These are phyloP conservation scores for Osmanthus fragrans DNA, from an alignment of 257 asterid species.

Conservation along the genomic window DNA sequence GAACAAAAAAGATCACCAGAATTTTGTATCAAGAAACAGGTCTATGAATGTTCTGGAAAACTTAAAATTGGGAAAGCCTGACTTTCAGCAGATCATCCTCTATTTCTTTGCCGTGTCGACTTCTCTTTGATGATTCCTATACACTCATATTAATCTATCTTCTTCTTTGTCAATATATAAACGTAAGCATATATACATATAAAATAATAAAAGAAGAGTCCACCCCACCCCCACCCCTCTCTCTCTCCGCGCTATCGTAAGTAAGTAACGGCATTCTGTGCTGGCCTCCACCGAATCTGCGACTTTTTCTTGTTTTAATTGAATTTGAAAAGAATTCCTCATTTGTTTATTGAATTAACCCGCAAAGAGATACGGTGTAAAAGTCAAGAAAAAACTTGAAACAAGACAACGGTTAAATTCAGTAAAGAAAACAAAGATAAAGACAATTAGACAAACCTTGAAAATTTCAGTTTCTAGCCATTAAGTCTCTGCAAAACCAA, in stretches of 20 bases:
- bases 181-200: not conserved
- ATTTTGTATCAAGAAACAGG: conserved; percentile 12
- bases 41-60: conserved; percentile 15
- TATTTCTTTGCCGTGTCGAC: not conserved
- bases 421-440: not conserved
- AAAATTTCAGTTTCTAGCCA: not conserved
- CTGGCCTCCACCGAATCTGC: conserved; percentile 40
- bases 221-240: not conserved
- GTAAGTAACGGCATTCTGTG: conserved; percentile 55
- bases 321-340: conserved; percentile 14
- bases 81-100: not conserved
- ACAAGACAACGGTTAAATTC: not conserved
- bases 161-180: not conserved
- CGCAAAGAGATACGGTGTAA: not conserved
- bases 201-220: not conserved
- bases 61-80: not conserved
- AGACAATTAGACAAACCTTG: not conserved
- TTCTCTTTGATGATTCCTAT: not conserved
- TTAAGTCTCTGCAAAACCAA: not conserved
- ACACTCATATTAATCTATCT: not conserved
- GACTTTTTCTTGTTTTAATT: conserved; percentile 15
- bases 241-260: conserved; percentile 10
- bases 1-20: conserved; percentile 27
- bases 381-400: not conserved
- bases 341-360: not conserved